Conservation (phyloP, 768 basidiomycete species). For the Cystobasidiopsis lactophilus region DNA sequence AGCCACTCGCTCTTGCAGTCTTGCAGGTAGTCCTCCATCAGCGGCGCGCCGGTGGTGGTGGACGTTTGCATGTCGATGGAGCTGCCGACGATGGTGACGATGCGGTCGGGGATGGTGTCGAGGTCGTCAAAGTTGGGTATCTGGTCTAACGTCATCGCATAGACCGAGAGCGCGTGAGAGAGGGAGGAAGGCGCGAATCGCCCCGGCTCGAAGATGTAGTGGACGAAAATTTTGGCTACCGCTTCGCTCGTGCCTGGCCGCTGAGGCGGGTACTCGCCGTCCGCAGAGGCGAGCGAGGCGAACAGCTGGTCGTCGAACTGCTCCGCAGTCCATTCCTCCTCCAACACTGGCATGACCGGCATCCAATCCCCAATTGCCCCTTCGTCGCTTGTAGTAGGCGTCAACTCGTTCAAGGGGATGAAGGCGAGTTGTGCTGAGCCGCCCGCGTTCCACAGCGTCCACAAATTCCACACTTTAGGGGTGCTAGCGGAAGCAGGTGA, state of each 20-base stretch:
- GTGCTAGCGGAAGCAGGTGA: background rate
- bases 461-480: background rate
- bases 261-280: background rate
- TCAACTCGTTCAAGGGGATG: background rate
- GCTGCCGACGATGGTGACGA: slow-evolving; percentile 66
- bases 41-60: slow-evolving; percentile 53
- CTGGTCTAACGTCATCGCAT: slow-evolving; percentile 43
- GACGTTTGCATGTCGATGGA: slow-evolving; percentile 52
- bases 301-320: slow-evolving; percentile 67
- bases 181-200: slow-evolving; percentile 67
- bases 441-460: background rate
- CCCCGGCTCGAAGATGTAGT: slow-evolving; percentile 64
- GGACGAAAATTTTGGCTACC: slow-evolving; percentile 54
- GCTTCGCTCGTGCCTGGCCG: no score
- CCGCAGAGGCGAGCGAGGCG: background rate
- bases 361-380: background rate
- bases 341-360: background rate
- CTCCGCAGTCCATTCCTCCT: slow-evolving; percentile 36
- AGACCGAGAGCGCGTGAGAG: slow-evolving; percentile 58
- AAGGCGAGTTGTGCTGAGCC: background rate
- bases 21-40: slow-evolving; percentile 59
- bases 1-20: slow-evolving; percentile 84
- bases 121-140: slow-evolving; percentile 29
- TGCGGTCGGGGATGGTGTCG: slow-evolving; percentile 45
- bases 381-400: background rate